Conservation (phyloP, 108 stramenopile genomes). For the Mediolabrus comicus region DNA sequence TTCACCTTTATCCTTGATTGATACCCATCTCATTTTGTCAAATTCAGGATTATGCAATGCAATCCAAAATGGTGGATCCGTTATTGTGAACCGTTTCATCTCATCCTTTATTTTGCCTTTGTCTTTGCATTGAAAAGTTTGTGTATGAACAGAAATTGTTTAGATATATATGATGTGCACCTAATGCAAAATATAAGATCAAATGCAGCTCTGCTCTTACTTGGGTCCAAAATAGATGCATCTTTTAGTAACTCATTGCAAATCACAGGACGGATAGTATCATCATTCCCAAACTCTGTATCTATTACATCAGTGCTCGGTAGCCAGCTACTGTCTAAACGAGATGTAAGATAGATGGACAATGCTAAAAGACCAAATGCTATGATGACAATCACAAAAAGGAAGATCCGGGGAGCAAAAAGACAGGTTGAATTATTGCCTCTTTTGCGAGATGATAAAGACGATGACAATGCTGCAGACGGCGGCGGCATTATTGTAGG, state of each 20-base stretch:
- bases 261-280: not conserved
- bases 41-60: constrained; percentile 10
- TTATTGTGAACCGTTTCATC: constrained; percentile 21
- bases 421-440: not conserved
- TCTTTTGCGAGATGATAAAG: not conserved
- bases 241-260: constrained; percentile 4
- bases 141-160: not conserved
- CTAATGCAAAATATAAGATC: not conserved
- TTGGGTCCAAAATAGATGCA: constrained; percentile 3
- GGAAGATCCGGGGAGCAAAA: not conserved
- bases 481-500: not conserved
- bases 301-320: not conserved
- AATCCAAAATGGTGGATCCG: constrained; percentile 33
- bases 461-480: not conserved
- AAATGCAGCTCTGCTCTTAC: not conserved
- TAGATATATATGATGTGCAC: not conserved
- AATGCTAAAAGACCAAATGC: not conserved
- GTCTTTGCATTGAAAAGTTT: not conserved
- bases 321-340: not conserved
- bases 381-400: not conserved
- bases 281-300: not conserved
- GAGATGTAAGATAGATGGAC: not conserved
- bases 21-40: constrained; percentile 39
- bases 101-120: not conserved
- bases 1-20: constrained; percentile 24